Base-by-base conservation (phyloP, 139 green algal genomes). In the Spirogloea muscicola region DNA sequence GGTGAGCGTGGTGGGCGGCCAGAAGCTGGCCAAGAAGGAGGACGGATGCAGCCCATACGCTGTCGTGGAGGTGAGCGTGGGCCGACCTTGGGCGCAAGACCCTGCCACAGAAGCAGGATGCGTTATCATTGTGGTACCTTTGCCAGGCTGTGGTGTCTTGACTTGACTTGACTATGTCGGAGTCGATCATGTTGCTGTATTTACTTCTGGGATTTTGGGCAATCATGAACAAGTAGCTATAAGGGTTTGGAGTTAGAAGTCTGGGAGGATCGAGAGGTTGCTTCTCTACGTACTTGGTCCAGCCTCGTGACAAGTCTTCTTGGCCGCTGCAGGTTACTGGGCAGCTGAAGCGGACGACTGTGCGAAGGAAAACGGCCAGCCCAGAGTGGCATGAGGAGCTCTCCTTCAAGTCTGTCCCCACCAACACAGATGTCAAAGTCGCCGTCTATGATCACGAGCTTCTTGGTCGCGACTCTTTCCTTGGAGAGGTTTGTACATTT, bases 401-500 rank as follows among this genome's bases (percentile, higher is more conserved):
- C 21, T 21, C 21, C 46, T 55, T 55, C 46, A 55, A 55, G 46
- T 21, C 46, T 21, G 46, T 21, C 21, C 21, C 46, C 21, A 21
- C 21, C 46, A 55, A 21, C 21, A 21, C 46, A 55, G 46, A 55
- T 21, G 21, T 55, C 21, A 31, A 21, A 55, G 46, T 55, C 21
- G 46, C 46, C 21, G 21, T 55, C 21, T 55, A 55, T 21, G 21
- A 21, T 21, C 46, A 55, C 46, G 21, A 55, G 21, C 46, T 21
- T 31, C 46, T 55, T 21, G 46, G 46, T 31, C 21, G 21, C 21
- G 46, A 55, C 21, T 31, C 46, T 21, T 55, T 55, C 46, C 46
- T 55, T 55, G 46, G 46, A 55, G 46, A 55, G 46, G 46, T 55
- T 21, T 31, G n/a, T n/a, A n/a, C n/a, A n/a, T n/a, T n/a, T n/a